A percentile compares a stretch with the other conserved stretches of the same genome.
Conservation (phyloP, 805 yeast species). For the Yarrowia porcina region DNA sequence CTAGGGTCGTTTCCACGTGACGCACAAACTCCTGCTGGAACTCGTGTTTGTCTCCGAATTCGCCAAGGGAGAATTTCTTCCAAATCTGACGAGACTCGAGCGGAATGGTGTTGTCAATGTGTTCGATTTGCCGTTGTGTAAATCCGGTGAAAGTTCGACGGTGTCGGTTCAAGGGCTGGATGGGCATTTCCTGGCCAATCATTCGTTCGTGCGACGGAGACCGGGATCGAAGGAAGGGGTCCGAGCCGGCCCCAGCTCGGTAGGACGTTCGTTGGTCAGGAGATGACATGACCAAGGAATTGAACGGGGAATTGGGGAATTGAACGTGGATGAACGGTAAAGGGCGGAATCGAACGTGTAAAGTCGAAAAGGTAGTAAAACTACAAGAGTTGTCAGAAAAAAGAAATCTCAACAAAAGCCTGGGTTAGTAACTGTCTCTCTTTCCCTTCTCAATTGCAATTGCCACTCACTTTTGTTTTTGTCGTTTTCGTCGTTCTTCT, state of each 20-base stretch:
- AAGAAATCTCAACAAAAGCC: too few species aligned
- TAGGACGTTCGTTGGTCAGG: slow-evolving; percentile 3
- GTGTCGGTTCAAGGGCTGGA: slow-evolving; percentile 30
- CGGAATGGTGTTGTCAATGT: slow-evolving; percentile 80
- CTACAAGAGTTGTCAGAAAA: too few species aligned
- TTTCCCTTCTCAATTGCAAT: too few species aligned
- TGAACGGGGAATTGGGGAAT: too few species aligned
- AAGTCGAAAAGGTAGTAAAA: too few species aligned
- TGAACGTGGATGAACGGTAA: too few species aligned
- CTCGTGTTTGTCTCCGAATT: slow-evolving; percentile 49
- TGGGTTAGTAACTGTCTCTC: too few species aligned
- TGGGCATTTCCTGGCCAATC: background rate
- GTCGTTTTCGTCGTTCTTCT: too few species aligned
- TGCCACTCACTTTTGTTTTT: too few species aligned
- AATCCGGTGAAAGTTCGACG: slow-evolving; percentile 81
- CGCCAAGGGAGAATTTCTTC: slow-evolving; percentile 63
- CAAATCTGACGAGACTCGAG: slow-evolving; percentile 71
- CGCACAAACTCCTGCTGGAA: slow-evolving; percentile 69
- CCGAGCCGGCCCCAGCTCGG: slow-evolving; percentile 8
- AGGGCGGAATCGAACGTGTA: too few species aligned
- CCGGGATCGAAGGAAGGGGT: slow-evolving; percentile 8
- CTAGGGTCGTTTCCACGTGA: slow-evolving; percentile 87
- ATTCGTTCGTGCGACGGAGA: slow-evolving; percentile 4
- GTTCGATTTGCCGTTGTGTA: slow-evolving; percentile 82
- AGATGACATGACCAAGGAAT: background rate